Evolutionary conservation across 2,329 filamentous ascomycete species (phyloP).

Genomic region (Exophiala oligosperma): DNA sequence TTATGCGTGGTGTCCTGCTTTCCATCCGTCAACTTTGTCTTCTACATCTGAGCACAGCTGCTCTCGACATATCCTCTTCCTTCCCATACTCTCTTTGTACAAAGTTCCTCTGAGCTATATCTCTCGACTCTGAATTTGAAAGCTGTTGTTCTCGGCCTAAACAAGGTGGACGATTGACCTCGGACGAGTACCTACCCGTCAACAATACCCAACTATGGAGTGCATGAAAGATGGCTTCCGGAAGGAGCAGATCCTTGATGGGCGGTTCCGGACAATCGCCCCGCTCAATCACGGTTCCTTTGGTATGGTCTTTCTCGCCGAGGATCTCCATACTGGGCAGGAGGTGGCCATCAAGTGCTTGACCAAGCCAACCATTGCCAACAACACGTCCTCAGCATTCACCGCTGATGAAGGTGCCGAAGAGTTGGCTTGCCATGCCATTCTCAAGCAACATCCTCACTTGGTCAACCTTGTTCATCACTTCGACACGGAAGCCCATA

Average conservation of each 20-base stretch:
- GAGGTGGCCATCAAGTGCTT: constrained; percentile 95
- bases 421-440: constrained; percentile 69
- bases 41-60: constrained; percentile 15
- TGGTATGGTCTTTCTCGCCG: constrained; percentile 95
- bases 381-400: constrained; percentile 52
- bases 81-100: constrained; percentile 27
- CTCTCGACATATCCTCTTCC: constrained; percentile 15
- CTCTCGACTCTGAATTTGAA: constrained; percentile 10
- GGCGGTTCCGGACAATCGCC: constrained; percentile 86
- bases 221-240: constrained; percentile 83
- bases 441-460: constrained; percentile 78
- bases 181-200: not conserved
- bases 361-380: constrained; percentile 63
- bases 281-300: constrained; percentile 98
- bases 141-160: constrained; percentile 8
- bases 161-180: not conserved
- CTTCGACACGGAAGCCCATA: constrained; percentile 87
- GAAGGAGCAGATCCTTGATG: constrained; percentile 76
- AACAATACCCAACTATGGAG: constrained; percentile 59
- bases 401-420: constrained; percentile 62
- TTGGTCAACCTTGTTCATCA: constrained; percentile 89
- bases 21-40: constrained; percentile 21
- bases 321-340: constrained; percentile 72
- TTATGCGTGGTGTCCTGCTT: constrained; percentile 27
- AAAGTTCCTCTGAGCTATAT: constrained; percentile 19